phyloP scores from a whole-genome alignment of 768 basidiomycete species.

The Suillus variegatus region DNA sequence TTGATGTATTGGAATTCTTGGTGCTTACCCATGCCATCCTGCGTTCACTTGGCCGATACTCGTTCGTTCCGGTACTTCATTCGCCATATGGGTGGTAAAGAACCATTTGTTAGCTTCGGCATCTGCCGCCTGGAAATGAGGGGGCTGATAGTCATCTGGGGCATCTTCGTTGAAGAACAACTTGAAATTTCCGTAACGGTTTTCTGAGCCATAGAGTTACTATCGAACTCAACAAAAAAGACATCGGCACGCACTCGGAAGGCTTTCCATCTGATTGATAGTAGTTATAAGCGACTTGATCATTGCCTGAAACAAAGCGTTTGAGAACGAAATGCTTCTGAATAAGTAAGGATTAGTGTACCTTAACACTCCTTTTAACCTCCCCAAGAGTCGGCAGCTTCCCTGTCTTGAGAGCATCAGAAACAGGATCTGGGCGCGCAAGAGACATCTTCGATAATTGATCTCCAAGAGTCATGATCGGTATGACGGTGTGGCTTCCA shows the following conservation, averaged over 20 bases:
- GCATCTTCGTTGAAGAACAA: slow-evolving; percentile 80
- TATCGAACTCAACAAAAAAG: slow-evolving; percentile 4
- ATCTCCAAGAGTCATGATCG: slow-evolving; percentile 74
- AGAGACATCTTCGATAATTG: slow-evolving; percentile 54
- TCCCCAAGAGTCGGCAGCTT: slow-evolving; percentile 73
- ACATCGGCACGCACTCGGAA: slow-evolving; percentile 61
- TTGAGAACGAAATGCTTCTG: slow-evolving; percentile 1
- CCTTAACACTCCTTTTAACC: slow-evolving; percentile 83
- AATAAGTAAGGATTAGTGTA: slow-evolving; percentile 21
- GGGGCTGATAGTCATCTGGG: slow-evolving; percentile 84
- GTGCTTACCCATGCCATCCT: slow-evolving; percentile 66
- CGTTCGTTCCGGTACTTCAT: slow-evolving; percentile 75
- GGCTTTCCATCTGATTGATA: slow-evolving; percentile 76
- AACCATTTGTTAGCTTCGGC: slow-evolving; percentile 73
- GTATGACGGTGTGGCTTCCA: slow-evolving; percentile 59
- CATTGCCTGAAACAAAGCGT: slow-evolving; percentile 48
- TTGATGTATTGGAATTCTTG: neutral
- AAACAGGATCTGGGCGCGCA: slow-evolving; percentile 54
- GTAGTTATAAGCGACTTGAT: slow-evolving; percentile 77
- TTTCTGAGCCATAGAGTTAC: slow-evolving; percentile 43
- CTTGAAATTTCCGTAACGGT: slow-evolving; percentile 88
- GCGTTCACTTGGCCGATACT: slow-evolving; percentile 68
- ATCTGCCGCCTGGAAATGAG: slow-evolving; percentile 74
- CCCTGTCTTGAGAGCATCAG: slow-evolving; percentile 59
- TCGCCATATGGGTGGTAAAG: slow-evolving; percentile 73